A percentile compares a stretch with the other conserved stretches of the same genome.
Evolutionary conservation across 2,329 filamentous ascomycete species (phyloP).

Genomic region (Dactylellina cionopaga): DNA sequence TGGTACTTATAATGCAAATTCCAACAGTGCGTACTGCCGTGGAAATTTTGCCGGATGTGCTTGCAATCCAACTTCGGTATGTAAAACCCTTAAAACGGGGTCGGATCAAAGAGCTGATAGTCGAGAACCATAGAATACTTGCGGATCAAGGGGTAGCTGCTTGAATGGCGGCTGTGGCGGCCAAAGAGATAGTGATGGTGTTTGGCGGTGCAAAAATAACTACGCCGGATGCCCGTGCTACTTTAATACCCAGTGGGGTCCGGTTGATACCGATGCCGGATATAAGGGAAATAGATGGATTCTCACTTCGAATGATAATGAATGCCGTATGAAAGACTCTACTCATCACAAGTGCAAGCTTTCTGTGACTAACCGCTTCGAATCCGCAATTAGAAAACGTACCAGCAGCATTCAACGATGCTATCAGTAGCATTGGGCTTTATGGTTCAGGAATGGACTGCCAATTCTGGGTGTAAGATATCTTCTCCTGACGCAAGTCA

Average conservation of each 20-base stretch:
- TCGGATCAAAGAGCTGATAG: neutral
- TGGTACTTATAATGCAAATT: neutral
- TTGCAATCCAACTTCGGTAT: neutral
- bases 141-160: conserved; percentile 5
- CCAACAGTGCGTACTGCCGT: neutral
- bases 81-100: neutral
- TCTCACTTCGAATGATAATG: conserved; percentile 23
- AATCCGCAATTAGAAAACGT: conserved; percentile 18
- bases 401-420: conserved; percentile 18
- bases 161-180: conserved; percentile 13
- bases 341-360: neutral
- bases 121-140: neutral
- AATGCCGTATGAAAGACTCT: conserved; percentile 17
- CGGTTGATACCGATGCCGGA: conserved; percentile 8
- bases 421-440: conserved; percentile 14
- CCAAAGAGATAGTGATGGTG: conserved; percentile 16
- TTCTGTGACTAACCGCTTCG: neutral
- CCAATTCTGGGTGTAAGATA: conserved; percentile 15
- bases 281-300: neutral
- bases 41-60: neutral
- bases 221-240: conserved; percentile 17
- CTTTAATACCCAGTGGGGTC: neutral
- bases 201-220: conserved; percentile 16
- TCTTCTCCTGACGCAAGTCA: neutral
- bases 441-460: conserved; percentile 3